Evolutionary conservation across 139 green algal species (phyloP).

Genomic region (Zygnema cylindricum): DNA sequence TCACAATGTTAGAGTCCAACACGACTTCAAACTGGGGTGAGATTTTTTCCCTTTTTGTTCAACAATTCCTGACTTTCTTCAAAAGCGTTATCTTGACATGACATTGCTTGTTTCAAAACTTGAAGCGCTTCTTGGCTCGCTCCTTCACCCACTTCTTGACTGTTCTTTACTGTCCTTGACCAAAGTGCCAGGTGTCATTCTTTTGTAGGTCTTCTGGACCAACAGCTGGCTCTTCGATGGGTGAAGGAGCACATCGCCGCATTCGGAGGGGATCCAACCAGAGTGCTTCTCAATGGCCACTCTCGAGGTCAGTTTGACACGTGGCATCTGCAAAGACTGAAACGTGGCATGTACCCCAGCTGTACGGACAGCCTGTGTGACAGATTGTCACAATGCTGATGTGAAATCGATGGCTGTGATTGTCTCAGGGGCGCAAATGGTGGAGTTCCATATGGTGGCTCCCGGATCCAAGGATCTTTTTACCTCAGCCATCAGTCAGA

Average conservation of each 20-base stretch:
- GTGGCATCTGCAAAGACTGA: too few relatives aligned
- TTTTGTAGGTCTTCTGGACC: conserved; percentile 34
- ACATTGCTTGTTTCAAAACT: too few relatives aligned
- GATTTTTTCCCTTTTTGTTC: background rate
- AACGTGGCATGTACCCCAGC: background rate
- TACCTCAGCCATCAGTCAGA: conserved; percentile 12
- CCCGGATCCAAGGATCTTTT: conserved; percentile 22
- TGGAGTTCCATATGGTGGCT: conserved; percentile 33
- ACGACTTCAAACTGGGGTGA: conserved; percentile 44
- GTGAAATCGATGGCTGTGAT: background rate
- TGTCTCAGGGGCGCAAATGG: conserved; percentile 27
- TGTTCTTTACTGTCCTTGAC: background rate
- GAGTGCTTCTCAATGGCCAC: conserved; percentile 18
- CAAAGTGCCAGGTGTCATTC: background rate
- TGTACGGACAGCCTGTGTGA: background rate
- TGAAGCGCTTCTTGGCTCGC: too few relatives aligned
- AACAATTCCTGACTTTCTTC: too few relatives aligned
- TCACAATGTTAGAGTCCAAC: conserved; percentile 20
- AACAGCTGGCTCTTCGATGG: conserved; percentile 37
- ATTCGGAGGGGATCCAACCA: conserved; percentile 14
- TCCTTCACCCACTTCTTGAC: too few relatives aligned
- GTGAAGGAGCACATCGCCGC: conserved; percentile 18
- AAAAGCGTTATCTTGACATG: too few relatives aligned
- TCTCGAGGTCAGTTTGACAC: conserved; percentile 24
- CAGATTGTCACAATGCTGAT: background rate